These are phyloP conservation scores for Zalaria sp. DNA, from an alignment of 2,329 filamentous ascomycete genomes.

Conservation along the genomic window DNA sequence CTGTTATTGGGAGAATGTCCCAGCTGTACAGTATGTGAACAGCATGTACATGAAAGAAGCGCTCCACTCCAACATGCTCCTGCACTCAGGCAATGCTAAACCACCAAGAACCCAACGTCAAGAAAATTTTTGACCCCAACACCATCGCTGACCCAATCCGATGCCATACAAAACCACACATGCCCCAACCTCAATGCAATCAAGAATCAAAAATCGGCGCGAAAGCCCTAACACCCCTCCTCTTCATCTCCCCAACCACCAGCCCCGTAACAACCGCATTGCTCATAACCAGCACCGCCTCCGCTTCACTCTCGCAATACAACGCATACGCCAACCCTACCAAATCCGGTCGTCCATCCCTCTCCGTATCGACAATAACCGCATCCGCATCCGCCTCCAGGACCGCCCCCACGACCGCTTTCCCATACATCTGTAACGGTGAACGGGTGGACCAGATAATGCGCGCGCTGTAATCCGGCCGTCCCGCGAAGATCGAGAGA, in stretches of 20 bases:
- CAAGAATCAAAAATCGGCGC: slow-evolving; percentile 61
- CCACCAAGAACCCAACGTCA: too few species aligned
- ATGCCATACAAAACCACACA: too few species aligned
- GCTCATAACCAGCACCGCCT: slow-evolving; percentile 60
- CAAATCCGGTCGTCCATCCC: slow-evolving; percentile 46
- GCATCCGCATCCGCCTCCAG: slow-evolving; percentile 44
- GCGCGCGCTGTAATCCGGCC: slow-evolving; percentile 33
- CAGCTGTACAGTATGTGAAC: too few species aligned
- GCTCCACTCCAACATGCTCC: too few species aligned
- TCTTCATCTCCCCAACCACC: slow-evolving; percentile 56
- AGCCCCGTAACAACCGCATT: slow-evolving; percentile 54
- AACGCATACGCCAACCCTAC: slow-evolving; percentile 40
- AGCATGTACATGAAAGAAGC: too few species aligned
- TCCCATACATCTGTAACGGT: slow-evolving; percentile 52
- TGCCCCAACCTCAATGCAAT: slow-evolving; percentile 2
- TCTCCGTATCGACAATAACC: slow-evolving; percentile 51
- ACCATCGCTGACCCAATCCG: too few species aligned
- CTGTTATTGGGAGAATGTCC: too few species aligned
- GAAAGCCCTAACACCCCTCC: slow-evolving; percentile 50
- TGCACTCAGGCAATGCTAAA: too few species aligned
- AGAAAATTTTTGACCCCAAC: too few species aligned
- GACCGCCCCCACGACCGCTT: slow-evolving; percentile 40
- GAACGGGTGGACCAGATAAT: slow-evolving; percentile 55
- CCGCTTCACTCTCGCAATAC: slow-evolving; percentile 32
- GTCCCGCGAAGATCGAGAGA: slow-evolving; percentile 43